Conservation (phyloP, 257 asterid species). For the Lycium barbarum region DNA sequence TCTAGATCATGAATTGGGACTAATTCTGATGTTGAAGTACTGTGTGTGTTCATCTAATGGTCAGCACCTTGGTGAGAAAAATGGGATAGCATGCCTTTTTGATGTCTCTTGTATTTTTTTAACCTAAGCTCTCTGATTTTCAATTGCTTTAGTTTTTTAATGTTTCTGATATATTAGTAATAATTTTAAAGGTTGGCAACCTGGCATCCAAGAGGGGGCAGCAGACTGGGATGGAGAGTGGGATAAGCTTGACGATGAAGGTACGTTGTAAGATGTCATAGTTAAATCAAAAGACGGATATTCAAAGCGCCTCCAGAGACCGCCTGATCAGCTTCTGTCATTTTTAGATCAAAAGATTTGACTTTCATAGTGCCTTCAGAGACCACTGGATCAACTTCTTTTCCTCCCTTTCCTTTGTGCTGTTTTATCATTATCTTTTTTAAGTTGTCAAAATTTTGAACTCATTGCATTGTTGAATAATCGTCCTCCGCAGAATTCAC, state of each 20-base stretch:
- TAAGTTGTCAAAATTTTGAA: background rate
- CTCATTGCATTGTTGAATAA: slow-evolving; percentile 28
- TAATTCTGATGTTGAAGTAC: background rate
- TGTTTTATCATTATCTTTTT: background rate
- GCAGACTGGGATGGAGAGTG: slow-evolving; percentile 99
- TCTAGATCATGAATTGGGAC: slow-evolving; percentile 16
- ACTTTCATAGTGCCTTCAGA: background rate
- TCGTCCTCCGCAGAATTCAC: slow-evolving; percentile 64
- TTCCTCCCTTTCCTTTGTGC: background rate
- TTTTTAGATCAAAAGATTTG: background rate
- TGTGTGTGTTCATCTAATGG: background rate
- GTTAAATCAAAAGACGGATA: background rate
- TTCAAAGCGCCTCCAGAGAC: slow-evolving; percentile 17
- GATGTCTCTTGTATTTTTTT: slow-evolving; percentile 7
- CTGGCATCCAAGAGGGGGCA: slow-evolving; percentile 85
- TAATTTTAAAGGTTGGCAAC: slow-evolving; percentile 85
- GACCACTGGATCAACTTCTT: background rate
- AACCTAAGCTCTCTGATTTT: background rate
- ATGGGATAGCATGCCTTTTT: slow-evolving; percentile 15
- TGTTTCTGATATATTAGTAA: slow-evolving; percentile 24
- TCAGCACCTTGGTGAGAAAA: background rate
- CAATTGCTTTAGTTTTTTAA: slow-evolving; percentile 9
- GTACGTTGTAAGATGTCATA: slow-evolving; percentile 44
- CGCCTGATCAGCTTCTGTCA: slow-evolving; percentile 22
- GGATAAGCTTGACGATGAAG: slow-evolving; percentile 97